These are phyloP conservation scores for Fusarium metavorans DNA, from an alignment of 2,329 filamentous ascomycete genomes.

Conservation along the genomic window DNA sequence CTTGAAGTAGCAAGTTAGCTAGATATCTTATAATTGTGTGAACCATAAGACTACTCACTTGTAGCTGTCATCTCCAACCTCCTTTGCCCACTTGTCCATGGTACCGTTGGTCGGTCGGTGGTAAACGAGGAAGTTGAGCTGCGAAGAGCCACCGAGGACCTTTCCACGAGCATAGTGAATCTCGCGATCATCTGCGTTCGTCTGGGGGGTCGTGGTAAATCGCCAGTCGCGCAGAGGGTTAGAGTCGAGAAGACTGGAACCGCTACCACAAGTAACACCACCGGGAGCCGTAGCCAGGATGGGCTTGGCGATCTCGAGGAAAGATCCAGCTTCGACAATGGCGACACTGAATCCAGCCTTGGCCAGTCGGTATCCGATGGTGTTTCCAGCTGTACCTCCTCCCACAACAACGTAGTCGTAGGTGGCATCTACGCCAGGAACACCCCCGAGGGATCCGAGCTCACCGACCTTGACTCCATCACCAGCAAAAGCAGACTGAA, in stretches of 20 bases:
- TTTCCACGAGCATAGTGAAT: slow-evolving; percentile 54
- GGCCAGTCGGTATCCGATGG: slow-evolving; percentile 50
- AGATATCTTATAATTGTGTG: accelerated
- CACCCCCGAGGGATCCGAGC: slow-evolving; percentile 23
- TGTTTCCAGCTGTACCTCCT: slow-evolving; percentile 54
- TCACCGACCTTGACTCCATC: slow-evolving; percentile 36
- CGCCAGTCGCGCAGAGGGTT: slow-evolving; percentile 42
- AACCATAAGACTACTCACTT: background rate
- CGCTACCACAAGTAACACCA: slow-evolving; percentile 37
- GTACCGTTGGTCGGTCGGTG: slow-evolving; percentile 49
- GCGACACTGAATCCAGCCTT: slow-evolving; percentile 49
- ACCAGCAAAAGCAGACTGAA: slow-evolving; percentile 32
- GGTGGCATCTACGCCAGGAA: slow-evolving; percentile 22
- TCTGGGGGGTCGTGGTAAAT: slow-evolving; percentile 47
- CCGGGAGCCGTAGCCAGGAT: slow-evolving; percentile 43
- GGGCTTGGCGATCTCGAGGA: slow-evolving; percentile 48
- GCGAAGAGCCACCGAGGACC: slow-evolving; percentile 53
- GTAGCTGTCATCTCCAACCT: slow-evolving; percentile 47
- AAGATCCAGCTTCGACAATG: slow-evolving; percentile 53
- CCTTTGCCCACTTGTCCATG: slow-evolving; percentile 44
- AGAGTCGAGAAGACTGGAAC: slow-evolving; percentile 33
- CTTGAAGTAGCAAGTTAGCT: background rate
- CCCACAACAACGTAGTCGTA: slow-evolving; percentile 51
- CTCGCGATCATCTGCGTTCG: slow-evolving; percentile 32
- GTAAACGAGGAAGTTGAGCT: slow-evolving; percentile 52